phyloP scores from a whole-genome alignment of 257 asterid species.

The Echium plantagineum region DNA sequence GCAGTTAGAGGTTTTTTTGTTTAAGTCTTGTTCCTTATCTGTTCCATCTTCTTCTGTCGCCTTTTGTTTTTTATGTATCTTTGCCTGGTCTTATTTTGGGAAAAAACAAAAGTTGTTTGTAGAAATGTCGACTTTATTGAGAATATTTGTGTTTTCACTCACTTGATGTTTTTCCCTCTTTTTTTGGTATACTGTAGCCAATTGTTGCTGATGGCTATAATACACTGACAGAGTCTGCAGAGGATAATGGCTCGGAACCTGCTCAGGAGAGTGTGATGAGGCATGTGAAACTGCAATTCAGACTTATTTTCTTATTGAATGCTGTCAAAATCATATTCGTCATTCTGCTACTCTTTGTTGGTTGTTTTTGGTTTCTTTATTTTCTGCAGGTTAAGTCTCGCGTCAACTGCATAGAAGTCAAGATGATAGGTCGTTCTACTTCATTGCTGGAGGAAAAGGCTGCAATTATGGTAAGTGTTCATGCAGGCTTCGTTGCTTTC shows the following conservation, averaged over 20 bases:
- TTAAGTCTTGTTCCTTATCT: slow-evolving; percentile 28
- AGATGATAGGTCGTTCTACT: not conserved
- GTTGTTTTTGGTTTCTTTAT: slow-evolving; percentile 3
- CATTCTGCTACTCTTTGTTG: slow-evolving; percentile 19
- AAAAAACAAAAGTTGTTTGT: not conserved
- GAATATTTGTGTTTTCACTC: not conserved
- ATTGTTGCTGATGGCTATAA: slow-evolving; percentile 31
- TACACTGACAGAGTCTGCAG: slow-evolving; percentile 51
- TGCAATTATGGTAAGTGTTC: slow-evolving; percentile 14
- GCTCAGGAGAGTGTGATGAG: slow-evolving; percentile 55
- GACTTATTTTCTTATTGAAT: slow-evolving; percentile 8
- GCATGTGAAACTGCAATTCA: slow-evolving; percentile 39
- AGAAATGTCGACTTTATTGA: not conserved
- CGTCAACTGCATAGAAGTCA: slow-evolving; percentile 11
- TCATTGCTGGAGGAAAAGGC: slow-evolving; percentile 8
- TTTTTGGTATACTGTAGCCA: slow-evolving; percentile 30
- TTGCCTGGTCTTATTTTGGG: not conserved
- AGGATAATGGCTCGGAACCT: slow-evolving; percentile 60
- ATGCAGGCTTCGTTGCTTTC: slow-evolving; percentile 13
- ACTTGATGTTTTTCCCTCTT: not conserved
- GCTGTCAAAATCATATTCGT: slow-evolving; percentile 8
- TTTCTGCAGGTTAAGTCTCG: slow-evolving; percentile 4
- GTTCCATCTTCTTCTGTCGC: not conserved
- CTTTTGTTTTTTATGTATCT: not conserved
- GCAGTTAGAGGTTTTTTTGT: slow-evolving; percentile 69